Percentiles rank a stretch among this genome's conserved stretches.
phyloP scores from a whole-genome alignment of 352 stramenopile species.

The Phytopythium helicoides region DNA sequence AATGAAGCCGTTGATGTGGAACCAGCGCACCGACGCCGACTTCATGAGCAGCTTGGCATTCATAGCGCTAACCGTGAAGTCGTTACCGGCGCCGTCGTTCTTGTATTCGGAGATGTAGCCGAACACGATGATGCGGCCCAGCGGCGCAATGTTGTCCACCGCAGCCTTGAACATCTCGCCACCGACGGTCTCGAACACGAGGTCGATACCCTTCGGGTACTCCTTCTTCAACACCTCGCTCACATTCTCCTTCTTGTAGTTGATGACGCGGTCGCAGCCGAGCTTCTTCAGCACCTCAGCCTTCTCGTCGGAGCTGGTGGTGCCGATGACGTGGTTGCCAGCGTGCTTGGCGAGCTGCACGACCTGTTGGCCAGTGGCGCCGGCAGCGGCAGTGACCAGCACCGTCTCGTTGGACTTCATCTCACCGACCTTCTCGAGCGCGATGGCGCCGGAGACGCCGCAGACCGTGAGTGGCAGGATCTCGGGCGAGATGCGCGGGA shows the following conservation, averaged over 20 bases:
- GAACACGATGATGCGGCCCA: conserved; percentile 61
- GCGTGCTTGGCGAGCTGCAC: conserved; percentile 73
- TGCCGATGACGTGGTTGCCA: conserved; percentile 66
- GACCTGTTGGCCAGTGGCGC: conserved; percentile 66
- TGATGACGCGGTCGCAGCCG: conserved; percentile 52
- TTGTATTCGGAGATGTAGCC: conserved; percentile 53
- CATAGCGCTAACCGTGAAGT: conserved; percentile 1
- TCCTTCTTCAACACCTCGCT: conserved; percentile 12
- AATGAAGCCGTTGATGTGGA: conserved; percentile 20
- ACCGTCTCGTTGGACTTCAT: conserved; percentile 44
- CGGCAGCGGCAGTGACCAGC: conserved; percentile 40
- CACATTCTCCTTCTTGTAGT: conserved; percentile 48
- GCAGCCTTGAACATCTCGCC: conserved; percentile 24
- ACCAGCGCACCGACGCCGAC: conserved; percentile 21
- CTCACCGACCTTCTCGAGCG: conserved; percentile 38
- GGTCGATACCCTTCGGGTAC: conserved; percentile 14
- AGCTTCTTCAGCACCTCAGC: conserved; percentile 55
- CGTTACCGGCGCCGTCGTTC: conserved; percentile 21
- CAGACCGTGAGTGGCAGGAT: conserved; percentile 41
- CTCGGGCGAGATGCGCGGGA: conserved; percentile 13
- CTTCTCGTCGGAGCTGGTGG: conserved; percentile 64
- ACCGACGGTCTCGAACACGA: conserved; percentile 11
- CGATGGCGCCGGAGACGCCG: conserved; percentile 38
- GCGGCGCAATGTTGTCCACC: conserved; percentile 54
- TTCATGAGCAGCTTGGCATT: conserved; percentile 4